These are phyloP conservation scores for Spergularia bocconei DNA, from an alignment of 148 eudicot genomes.

Conservation along the genomic window DNA sequence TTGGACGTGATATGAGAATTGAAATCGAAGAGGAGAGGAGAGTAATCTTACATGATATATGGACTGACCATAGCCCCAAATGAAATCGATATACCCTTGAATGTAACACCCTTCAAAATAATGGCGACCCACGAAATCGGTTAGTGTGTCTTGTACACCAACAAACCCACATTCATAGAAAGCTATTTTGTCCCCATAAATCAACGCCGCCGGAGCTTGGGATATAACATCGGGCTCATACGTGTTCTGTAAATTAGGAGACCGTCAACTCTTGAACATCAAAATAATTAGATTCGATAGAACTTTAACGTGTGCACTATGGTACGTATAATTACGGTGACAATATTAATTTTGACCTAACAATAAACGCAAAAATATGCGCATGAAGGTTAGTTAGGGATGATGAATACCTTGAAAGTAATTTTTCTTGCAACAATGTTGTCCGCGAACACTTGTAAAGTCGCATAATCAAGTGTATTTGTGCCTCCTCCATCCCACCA, in stretches of 20 bases:
- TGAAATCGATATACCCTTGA: constrained; percentile 31
- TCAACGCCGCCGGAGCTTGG: constrained; percentile 28
- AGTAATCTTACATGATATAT: constrained; percentile 21
- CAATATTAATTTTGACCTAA: no score
- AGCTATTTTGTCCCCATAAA: constrained; percentile 21
- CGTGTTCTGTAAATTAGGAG: constrained; percentile 16
- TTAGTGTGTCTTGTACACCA: constrained; percentile 29
- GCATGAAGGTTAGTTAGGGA: background rate
- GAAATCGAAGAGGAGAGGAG: background rate
- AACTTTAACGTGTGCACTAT: no score
- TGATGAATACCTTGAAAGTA: constrained; percentile 27
- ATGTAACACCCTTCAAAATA: constrained; percentile 26
- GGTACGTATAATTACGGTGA: no score
- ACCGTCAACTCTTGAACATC: no score
- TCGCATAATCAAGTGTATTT: constrained; percentile 21
- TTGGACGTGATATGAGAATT: no score
- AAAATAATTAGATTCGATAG: no score
- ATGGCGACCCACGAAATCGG: constrained; percentile 25
- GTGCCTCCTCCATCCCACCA: constrained; percentile 29
- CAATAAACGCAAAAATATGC: no score
- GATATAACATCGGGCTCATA: constrained; percentile 9
- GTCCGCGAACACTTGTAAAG: constrained; percentile 20
- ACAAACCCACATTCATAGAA: constrained; percentile 27
- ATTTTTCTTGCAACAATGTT: constrained; percentile 27
- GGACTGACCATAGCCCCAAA: constrained; percentile 32